Evolutionary conservation across 1,284 basidiomycete genomes (phyloP).

Genomic region (Irpex rosettiformis): DNA sequence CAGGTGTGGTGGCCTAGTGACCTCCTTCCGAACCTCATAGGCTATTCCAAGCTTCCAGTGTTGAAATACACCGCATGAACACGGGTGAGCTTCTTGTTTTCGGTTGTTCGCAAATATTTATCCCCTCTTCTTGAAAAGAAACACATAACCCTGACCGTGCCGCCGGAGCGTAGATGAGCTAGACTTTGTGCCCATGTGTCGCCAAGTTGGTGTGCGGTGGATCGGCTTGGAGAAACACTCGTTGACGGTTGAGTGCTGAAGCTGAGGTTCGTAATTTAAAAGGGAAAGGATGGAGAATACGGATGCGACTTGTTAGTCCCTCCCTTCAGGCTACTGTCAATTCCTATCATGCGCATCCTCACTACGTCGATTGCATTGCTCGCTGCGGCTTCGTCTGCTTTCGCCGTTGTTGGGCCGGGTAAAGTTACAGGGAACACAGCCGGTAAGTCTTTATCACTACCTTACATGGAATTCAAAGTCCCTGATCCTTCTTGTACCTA

Average conservation of each 20-base stretch:
- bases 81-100: too few species aligned
- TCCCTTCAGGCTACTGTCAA: neutral
- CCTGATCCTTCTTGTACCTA: slow-evolving; percentile 12
- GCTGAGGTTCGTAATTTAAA: too few species aligned
- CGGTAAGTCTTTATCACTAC: slow-evolving; percentile 15
- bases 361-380: neutral
- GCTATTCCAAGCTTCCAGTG: neutral
- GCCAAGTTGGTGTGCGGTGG: neutral
- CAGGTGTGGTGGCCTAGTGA: neutral
- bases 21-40: neutral
- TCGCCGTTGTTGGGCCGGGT: slow-evolving; percentile 28
- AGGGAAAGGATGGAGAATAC: too few species aligned
- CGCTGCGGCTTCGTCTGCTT: neutral
- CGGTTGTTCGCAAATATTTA: neutral
- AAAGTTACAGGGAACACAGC: slow-evolving; percentile 42
- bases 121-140: too few species aligned
- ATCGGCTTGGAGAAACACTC: too few species aligned
- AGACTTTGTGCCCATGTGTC: neutral
- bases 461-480: slow-evolving; percentile 10
- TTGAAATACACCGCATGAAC: too few species aligned
- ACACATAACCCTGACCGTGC: neutral
- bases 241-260: too few species aligned
- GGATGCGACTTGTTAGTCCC: neutral
- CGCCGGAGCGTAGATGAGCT: neutral
- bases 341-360: neutral